Base-by-base conservation (phyloP, 129 eudicot genomes). In the Logfia minima region DNA sequence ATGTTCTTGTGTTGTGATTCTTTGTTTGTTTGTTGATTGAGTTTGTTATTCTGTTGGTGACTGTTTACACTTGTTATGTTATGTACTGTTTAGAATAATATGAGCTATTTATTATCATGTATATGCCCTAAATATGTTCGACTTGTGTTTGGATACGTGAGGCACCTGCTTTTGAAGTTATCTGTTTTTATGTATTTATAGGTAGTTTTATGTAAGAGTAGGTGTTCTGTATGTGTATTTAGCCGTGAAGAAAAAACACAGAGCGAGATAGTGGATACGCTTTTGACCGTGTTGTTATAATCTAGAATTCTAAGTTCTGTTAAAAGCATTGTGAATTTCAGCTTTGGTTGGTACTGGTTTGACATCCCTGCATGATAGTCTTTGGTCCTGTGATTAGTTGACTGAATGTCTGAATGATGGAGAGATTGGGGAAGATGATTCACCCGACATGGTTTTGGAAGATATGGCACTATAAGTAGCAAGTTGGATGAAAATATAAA, bases 211-310 rank as follows among this genome's bases (percentile, higher is more conserved):
- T 48, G 55, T 48, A 48, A 48, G 74, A 11, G 28, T 45, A 45
- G 75, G 3, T 70, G 75, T 70, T 48, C 24, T 48, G 29, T 55
- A 3, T 70, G 74, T 16, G 74, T 17, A 11, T 45, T 45, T 45
- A 45, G 16, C 53, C 2, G 53, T 13, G 53, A 39, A 4, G 1
- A 26, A 34, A 34, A 13, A 45, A 11, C 3, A 45, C 53, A 10
- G 53, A 45, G 16, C 18, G 53, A 45, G 3, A 2, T 45, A 45
- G 17, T 45, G 53, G 53, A 45, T 45, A 45, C 16, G 53, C 53
- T 45, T 17, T 13, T 45, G 18, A 45, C 16, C 3, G 6, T 48
- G 6, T 48, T n/a, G 55, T 14, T 14, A 14, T 48, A 48, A 48
- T 48, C n/a, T 48, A 48, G 55, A 48, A 48, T 48, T 48, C 16